A percentile compares a stretch with the other conserved stretches of the same genome.
Evolutionary conservation across 441 rosid species (phyloP).

Genomic region (Aquilaria agallochum): DNA sequence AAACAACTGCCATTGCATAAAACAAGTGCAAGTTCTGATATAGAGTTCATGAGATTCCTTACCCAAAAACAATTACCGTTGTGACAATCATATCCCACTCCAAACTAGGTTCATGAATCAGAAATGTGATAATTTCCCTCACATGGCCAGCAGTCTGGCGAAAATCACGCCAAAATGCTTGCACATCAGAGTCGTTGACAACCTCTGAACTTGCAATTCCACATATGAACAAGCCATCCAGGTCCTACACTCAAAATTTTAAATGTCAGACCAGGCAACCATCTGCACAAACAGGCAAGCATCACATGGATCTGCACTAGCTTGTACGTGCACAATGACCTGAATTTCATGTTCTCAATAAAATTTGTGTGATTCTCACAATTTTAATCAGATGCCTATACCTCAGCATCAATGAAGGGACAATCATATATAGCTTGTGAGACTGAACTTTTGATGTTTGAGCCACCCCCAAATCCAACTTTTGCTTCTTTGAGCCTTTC

Average conservation of each 20-base stretch:
- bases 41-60: conserved; percentile 16
- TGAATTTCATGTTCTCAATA: not conserved
- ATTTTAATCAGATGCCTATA: conserved; percentile 43
- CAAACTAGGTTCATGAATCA: conserved; percentile 59
- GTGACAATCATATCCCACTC: conserved; percentile 58
- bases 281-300: not conserved
- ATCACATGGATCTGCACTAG: not conserved
- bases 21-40: too few relatives aligned
- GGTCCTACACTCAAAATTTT: conserved; percentile 38
- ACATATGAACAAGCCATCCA: conserved; percentile 61
- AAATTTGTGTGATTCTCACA: too few relatives aligned
- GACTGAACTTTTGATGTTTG: conserved; percentile 57
- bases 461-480: conserved; percentile 91
- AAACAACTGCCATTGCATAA: too few relatives aligned
- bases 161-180: conserved; percentile 50
- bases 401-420: conserved; percentile 75
- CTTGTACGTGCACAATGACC: not conserved
- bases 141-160: conserved; percentile 57
- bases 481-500: conserved; percentile 67
- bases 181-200: conserved; percentile 37
- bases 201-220: conserved; percentile 54
- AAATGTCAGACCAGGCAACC: conserved; percentile 2
- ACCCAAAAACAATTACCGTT: conserved; percentile 68
- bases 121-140: conserved; percentile 57
- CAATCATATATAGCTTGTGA: conserved; percentile 69